Percentiles rank a stretch among this genome's conserved stretches.
phyloP scores from a whole-genome alignment of 352 stramenopile species.

The Elongisporangium undulatum region DNA sequence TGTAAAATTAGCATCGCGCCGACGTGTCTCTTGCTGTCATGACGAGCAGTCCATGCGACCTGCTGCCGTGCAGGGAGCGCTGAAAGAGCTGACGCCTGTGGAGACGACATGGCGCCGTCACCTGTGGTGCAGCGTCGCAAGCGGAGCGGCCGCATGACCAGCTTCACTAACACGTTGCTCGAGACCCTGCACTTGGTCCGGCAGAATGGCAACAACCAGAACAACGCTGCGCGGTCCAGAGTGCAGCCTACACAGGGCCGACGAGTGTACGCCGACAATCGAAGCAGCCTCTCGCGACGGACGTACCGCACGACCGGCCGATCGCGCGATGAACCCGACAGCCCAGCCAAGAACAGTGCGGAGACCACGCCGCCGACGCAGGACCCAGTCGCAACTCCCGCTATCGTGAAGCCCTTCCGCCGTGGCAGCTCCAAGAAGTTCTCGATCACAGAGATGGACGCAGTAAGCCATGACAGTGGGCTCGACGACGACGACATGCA shows the following conservation, averaged over 20 bases:
- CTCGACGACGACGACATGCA: neutral
- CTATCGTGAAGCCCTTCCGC: neutral
- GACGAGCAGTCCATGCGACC: neutral
- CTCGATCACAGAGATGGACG: neutral
- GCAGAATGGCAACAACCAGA: neutral
- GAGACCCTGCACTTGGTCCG: neutral
- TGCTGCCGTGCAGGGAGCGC: no score
- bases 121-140: neutral
- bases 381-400: neutral
- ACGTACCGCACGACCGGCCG: neutral
- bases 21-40: neutral
- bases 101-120: neutral
- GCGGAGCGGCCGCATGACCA: neutral
- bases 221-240: neutral
- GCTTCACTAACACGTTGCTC: neutral
- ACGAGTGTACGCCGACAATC: neutral
- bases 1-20: neutral
- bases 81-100: no score
- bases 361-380: neutral
- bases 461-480: slow-evolving; percentile 2
- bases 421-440: neutral
- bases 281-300: neutral
- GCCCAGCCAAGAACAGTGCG: neutral
- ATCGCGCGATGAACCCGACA: neutral
- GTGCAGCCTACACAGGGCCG: neutral